These are phyloP conservation scores for Sambucus nigra DNA, from an alignment of 129 eudicot genomes.

Conservation along the genomic window DNA sequence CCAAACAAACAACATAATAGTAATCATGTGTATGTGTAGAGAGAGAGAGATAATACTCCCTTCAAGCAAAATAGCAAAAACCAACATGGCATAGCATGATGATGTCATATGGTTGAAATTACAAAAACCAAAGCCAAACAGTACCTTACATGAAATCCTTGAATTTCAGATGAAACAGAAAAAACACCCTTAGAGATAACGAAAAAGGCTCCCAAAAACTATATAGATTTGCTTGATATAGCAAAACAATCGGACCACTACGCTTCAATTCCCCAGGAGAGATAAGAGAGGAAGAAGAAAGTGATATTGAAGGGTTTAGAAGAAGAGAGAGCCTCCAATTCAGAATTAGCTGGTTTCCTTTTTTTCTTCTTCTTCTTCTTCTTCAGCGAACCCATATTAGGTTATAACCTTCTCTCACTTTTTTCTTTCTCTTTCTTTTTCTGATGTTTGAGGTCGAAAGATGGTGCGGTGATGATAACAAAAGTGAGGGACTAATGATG, in stretches of 20 bases:
- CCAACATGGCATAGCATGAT: no score
- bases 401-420: neutral
- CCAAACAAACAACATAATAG: neutral
- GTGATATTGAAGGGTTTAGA: neutral
- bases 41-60: neutral
- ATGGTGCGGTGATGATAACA: constrained; percentile 24
- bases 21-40: no score
- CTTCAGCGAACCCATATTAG: neutral
- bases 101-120: no score
- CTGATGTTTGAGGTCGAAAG: constrained; percentile 8
- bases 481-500: constrained; percentile 34
- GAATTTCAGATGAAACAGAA: neutral
- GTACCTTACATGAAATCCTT: constrained; percentile 1
- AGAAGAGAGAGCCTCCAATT: no score
- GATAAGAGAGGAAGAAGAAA: constrained; percentile 13
- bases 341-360: no score
- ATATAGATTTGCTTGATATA: constrained; percentile 10
- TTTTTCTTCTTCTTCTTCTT: constrained; percentile 17
- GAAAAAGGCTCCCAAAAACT: no score
- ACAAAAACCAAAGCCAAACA: neutral
- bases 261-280: constrained; percentile 40
- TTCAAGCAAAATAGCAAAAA: no score
- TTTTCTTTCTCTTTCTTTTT: constrained; percentile 16
- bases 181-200: neutral
- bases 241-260: constrained; percentile 31